Conservation (phyloP, 169 alveolate genomes). For the Babesia gibsoni region DNA sequence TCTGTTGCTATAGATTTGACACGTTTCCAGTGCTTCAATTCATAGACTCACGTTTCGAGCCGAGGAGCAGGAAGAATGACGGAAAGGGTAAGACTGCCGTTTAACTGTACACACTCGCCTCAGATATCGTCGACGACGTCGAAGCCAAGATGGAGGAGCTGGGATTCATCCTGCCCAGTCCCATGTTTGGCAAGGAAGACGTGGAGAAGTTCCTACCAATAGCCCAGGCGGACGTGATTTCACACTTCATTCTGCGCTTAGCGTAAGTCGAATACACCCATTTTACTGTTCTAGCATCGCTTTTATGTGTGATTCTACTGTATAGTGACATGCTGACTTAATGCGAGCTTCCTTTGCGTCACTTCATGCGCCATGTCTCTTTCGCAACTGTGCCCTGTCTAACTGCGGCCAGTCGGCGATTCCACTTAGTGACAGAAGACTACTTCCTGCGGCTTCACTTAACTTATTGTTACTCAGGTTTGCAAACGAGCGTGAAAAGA, state of each 20-base stretch:
- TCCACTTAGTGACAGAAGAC: too few relatives aligned
- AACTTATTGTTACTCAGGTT: constrained; percentile 33
- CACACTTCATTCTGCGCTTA: constrained; percentile 73
- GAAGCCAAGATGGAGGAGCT: constrained; percentile 67
- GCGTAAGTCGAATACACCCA: constrained; percentile 57
- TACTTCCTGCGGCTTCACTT: too few relatives aligned
- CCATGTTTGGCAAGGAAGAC: constrained; percentile 62
- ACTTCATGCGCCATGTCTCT: too few relatives aligned
- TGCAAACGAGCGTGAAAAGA: constrained; percentile 74
- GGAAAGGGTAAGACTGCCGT: constrained; percentile 8
- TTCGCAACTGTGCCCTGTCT: too few relatives aligned
- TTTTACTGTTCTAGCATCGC: background rate
- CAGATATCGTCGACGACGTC: constrained; percentile 44
- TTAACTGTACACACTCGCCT: background rate
- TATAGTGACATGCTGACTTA: too few relatives aligned
- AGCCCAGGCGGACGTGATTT: constrained; percentile 72
- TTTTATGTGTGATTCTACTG: too few relatives aligned
- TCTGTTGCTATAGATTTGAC: background rate
- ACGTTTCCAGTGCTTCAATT: constrained; percentile 45
- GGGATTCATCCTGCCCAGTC: constrained; percentile 70
- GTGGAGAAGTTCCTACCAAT: constrained; percentile 62
- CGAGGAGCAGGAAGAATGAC: constrained; percentile 14
- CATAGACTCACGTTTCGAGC: constrained; percentile 45
- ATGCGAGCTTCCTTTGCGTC: too few relatives aligned
- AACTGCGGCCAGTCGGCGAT: too few relatives aligned